Percentiles rank a stretch among this genome's conserved stretches.
Conservation (phyloP, 306 rosid genomes). For the Cucumis cinereus region DNA sequence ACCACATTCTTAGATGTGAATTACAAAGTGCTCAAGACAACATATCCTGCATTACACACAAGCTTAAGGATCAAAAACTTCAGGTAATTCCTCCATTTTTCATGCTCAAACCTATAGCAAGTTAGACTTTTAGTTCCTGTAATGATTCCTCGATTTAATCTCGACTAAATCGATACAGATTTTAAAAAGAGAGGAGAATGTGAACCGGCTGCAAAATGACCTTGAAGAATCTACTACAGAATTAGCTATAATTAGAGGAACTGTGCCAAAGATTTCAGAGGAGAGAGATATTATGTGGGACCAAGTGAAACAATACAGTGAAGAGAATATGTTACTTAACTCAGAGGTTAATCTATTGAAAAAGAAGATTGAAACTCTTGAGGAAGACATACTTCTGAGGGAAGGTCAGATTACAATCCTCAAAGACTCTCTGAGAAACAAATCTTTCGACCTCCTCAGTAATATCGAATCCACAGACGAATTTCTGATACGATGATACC, state of each 20-base stretch:
- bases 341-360: constrained; percentile 38
- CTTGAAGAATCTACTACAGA: constrained; percentile 58
- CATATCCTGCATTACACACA: constrained; percentile 52
- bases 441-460: constrained; percentile 54
- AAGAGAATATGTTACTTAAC: constrained; percentile 65
- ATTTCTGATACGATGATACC: constrained; percentile 33
- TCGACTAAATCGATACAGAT: constrained; percentile 25
- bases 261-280: constrained; percentile 53
- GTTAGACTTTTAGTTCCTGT: not conserved
- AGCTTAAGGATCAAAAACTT: constrained; percentile 67
- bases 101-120: not conserved
- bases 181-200: constrained; percentile 63
- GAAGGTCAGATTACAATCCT: constrained; percentile 91
- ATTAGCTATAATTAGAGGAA: constrained; percentile 39
- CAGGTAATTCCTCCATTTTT: constrained; percentile 36
- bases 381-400: constrained; percentile 69
- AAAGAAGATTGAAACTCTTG: constrained; percentile 62
- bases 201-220: constrained; percentile 42
- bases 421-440: constrained; percentile 54
- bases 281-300: constrained; percentile 80
- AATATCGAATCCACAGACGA: constrained; percentile 41
- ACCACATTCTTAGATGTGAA: constrained; percentile 69
- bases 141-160: not conserved
- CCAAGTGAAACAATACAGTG: constrained; percentile 65
- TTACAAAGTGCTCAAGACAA: constrained; percentile 66